Evolutionary conservation across 2,329 filamentous ascomycete species (phyloP).

Genomic region (Dothiorella sarmentorum): DNA sequence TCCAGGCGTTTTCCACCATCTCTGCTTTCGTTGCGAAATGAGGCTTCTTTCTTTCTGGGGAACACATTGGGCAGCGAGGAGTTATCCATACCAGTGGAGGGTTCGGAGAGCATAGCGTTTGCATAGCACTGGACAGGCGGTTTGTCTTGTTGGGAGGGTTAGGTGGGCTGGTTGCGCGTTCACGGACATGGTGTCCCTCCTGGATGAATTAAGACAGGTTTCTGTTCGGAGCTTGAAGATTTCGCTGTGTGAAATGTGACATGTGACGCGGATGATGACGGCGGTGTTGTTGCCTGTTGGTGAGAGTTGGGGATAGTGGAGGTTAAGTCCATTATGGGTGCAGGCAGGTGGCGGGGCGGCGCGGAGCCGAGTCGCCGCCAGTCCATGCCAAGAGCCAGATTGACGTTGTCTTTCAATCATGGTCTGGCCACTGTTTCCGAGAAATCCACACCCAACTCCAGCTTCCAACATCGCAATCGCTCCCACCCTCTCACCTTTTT

Average conservation of each 20-base stretch:
- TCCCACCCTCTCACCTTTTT: not conserved
- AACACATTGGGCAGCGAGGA: conserved; percentile 16
- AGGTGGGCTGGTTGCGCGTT: not conserved
- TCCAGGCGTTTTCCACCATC: conserved; percentile 5
- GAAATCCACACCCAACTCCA: conserved; percentile 4
- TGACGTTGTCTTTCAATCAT: conserved; percentile 18
- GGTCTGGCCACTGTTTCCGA: conserved; percentile 13
- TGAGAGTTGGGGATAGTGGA: not conserved
- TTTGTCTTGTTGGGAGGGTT: not conserved
- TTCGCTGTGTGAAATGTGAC: not conserved
- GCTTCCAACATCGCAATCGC: conserved; percentile 9
- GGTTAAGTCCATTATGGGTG: too few species aligned
- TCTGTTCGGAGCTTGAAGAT: not conserved
- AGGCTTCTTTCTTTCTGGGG: conserved; percentile 6
- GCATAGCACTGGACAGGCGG: conserved; percentile 1
- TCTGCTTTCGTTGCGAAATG: conserved; percentile 15
- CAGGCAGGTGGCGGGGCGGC: not conserved
- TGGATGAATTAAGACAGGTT: conserved; percentile 12
- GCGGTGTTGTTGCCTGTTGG: not conserved
- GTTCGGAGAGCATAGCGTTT: conserved; percentile 5
- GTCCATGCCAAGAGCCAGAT: conserved; percentile 17
- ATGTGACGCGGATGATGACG: not conserved
- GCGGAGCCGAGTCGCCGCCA: not conserved
- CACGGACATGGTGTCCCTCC: not conserved
- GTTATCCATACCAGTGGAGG: conserved; percentile 3